Conservation (phyloP, 2,329 filamentous ascomycete species). For the Xylariomycetidae sp. region DNA sequence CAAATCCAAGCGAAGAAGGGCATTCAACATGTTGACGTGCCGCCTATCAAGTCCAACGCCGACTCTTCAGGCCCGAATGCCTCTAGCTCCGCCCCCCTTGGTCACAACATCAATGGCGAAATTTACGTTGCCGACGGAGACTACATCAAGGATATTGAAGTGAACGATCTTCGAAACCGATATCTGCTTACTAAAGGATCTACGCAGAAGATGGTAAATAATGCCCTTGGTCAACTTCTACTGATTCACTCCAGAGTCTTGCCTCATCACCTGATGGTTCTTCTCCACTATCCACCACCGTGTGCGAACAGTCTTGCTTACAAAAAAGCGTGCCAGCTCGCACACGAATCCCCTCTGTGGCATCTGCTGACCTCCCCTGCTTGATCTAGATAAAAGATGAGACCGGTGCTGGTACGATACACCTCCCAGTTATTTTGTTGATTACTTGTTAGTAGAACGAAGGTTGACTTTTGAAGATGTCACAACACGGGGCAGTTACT, state of each 20-base stretch:
- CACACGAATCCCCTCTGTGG: constrained; percentile 62
- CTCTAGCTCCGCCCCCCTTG: constrained; percentile 27
- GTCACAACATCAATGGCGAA: constrained; percentile 69
- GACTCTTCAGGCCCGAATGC: constrained; percentile 35
- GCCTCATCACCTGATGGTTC: constrained; percentile 29
- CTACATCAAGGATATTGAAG: constrained; percentile 97
- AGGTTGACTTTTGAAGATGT: constrained; percentile 80
- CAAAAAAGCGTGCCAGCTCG: constrained; percentile 62
- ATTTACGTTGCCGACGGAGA: constrained; percentile 96
- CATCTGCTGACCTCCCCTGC: constrained; percentile 89
- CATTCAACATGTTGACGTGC: constrained; percentile 85
- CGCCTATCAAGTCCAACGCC: constrained; percentile 63
- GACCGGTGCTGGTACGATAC: constrained; percentile 96
- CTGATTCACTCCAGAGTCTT: constrained; percentile 55
- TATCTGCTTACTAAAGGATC: constrained; percentile 96
- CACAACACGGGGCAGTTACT: constrained; percentile 94
- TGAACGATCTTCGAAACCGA: constrained; percentile 95
- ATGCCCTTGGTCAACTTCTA: constrained; percentile 58
- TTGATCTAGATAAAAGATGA: constrained; percentile 99
- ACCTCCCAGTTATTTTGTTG: constrained; percentile 45
- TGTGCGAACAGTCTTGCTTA: constrained; percentile 66
- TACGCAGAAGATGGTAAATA: constrained; percentile 99
- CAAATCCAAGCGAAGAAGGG: constrained; percentile 81
- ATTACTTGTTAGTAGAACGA: constrained; percentile 44
- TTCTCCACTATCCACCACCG: constrained; percentile 33